Base-by-base conservation (phyloP, 306 rosid genomes). In the Psophocarpus tetragonolobus region DNA sequence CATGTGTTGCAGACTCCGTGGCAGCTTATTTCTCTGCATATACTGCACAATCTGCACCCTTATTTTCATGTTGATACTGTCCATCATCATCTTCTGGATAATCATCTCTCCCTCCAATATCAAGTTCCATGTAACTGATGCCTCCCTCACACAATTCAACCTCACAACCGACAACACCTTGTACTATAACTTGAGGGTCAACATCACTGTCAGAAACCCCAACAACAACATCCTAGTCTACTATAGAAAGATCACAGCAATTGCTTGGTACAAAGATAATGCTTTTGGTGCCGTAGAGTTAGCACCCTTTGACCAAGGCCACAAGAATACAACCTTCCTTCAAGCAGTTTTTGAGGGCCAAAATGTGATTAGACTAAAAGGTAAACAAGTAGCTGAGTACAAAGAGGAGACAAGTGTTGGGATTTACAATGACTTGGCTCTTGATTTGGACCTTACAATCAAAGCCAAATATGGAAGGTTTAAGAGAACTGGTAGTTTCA, bases 271-370 rank as follows among this genome's bases (percentile, higher is more conserved):
- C 81, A 82, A 76, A 58, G 71, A 82, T 0, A 82, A 54, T 12
- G 21, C 1, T 0, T 79, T 82, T 24, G 36, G 11, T 30, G 0
- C 6, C 1, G 66, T 69, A 27, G 61, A 15, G 12, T 56, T 85
- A 32, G 4, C 79, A 24, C 86, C 86, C 32, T 85, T 85, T 64
- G 80, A 75, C 2, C 88, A 82, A 82, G 88, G 86, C 1, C 80
- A 82, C 26, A 82, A 78, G 68, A 85, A 82, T 11, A 85, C 86
- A 0, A 81, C 69, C 5, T 62, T 71, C 29, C 70, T 85, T 11
- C 77, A 58, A 1, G 75, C 51, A 3, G 61, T 9, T 11, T 84
- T 84, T 51, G 11, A 73, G 39, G 88, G 88, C 1, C 21, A 73
- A 0, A 64, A 68, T 42, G 48, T 17, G 32, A 24, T 85, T 1